Base-by-base conservation (phyloP, 2,329 filamentous ascomycete genomes). In the Cladosporium sp. region DNA sequence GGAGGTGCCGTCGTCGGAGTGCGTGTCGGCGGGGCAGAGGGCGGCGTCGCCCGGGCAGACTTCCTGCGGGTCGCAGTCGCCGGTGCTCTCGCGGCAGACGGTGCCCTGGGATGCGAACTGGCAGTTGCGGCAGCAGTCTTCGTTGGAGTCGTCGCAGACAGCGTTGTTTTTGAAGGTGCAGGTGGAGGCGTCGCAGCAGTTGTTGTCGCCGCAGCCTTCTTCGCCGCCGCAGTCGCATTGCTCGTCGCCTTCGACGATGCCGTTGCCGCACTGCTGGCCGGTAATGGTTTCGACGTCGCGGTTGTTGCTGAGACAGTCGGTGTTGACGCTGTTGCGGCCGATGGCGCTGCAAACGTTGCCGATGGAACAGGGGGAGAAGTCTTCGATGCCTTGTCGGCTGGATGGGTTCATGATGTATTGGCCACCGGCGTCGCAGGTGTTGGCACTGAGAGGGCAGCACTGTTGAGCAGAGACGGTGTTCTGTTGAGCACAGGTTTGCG, bases 351-450 rank as follows among this genome's bases (percentile, higher is more conserved):
- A 98, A 56, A 98, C 89, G 66, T 97, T 97, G 58, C 93, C 93
- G 59, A 98, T 80, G 19, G 84, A 87, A 74, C 93, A 98, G 2
- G 85, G 80, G 1, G 90, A 96, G 72, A 98, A 98, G 40, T 79
- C 74, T 1, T 79, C 85, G 66, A 96, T 89, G 53, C 82, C 80
- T 8, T 76, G 68, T 10, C 79, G 80, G 1, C 92, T 93, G 9
- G 87, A 93, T 0, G 93, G 93, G 67, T 97, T 97, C 93, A 98
- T 98, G 70, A 98, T 90, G 72, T 83, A 98, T 55, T 78, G 71
- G n/a, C 81, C 85, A 40, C 77, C 74, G 18, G 93, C 93, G 68
- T 95, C 77, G 68, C 93, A 98, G 0, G 73, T 77, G 40, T 56
- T 68, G 8, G 74, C 64, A 60, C 77, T 86, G 7, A 95, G 75